Conservation (phyloP, 768 basidiomycete genomes). For the Leccinum barrowsii region DNA sequence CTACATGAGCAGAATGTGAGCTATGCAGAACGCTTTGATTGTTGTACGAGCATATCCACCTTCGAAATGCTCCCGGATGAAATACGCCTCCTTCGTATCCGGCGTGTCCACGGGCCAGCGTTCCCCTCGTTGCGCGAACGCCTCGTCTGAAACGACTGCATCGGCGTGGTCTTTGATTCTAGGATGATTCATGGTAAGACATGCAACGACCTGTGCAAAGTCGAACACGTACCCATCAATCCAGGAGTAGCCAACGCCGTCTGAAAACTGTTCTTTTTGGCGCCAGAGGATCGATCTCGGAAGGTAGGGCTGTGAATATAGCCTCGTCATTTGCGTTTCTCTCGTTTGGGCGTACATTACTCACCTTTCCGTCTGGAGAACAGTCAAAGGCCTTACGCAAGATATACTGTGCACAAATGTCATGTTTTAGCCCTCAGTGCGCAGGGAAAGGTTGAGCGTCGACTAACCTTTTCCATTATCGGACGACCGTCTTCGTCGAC, state of each 20-base stretch:
- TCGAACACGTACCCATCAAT: conserved; percentile 75
- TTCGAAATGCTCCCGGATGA: conserved; percentile 90
- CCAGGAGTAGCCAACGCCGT: conserved; percentile 98
- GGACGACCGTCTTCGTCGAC: conserved; percentile 84
- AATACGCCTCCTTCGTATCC: conserved; percentile 96
- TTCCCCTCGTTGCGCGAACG: conserved; percentile 64
- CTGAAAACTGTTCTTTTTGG: conserved; percentile 99
- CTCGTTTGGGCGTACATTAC: neutral
- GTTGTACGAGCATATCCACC: conserved; percentile 33
- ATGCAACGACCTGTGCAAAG: neutral
- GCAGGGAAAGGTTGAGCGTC: neutral
- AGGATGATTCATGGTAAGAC: conserved; percentile 2
- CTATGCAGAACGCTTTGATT: neutral
- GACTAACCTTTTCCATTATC: conserved; percentile 88
- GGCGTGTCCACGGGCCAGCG: conserved; percentile 81
- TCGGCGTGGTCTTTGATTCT: conserved; percentile 91
- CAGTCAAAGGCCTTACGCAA: conserved; percentile 94
- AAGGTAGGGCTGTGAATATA: conserved; percentile 69
- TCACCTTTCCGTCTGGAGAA: conserved; percentile 71
- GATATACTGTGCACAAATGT: conserved; percentile 68
- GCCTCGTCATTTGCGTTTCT: neutral
- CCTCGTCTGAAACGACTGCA: conserved; percentile 72
- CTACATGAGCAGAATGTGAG: conserved; percentile 33
- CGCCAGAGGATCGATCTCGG: conserved; percentile 95
- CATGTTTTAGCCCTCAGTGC: conserved; percentile 5